phyloP scores from a whole-genome alignment of 768 basidiomycete genomes.

The Tricholomella constricta region DNA sequence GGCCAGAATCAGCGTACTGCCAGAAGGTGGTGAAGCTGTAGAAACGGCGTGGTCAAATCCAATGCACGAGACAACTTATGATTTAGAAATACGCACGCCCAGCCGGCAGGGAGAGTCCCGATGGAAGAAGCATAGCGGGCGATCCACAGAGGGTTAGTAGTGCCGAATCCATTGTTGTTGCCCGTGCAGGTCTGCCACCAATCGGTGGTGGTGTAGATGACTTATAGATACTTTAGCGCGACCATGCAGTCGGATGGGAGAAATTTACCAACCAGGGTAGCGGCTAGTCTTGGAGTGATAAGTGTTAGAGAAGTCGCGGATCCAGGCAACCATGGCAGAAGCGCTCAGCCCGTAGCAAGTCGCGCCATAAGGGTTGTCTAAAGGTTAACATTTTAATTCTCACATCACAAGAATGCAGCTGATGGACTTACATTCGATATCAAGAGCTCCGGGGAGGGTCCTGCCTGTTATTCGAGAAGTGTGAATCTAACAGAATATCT shows the following conservation, averaged over 20 bases:
- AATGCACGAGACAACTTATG: background rate
- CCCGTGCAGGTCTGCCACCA: conserved; percentile 75
- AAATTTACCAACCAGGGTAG: conserved; percentile 37
- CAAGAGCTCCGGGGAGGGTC: conserved; percentile 65
- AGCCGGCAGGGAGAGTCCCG: conserved; percentile 62
- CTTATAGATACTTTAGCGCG: conserved; percentile 22
- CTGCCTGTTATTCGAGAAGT: conserved; percentile 22
- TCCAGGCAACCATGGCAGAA: conserved; percentile 63
- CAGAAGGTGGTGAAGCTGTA: conserved; percentile 55
- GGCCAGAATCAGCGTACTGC: conserved; percentile 58
- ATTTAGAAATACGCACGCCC: conserved; percentile 36
- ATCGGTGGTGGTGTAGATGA: conserved; percentile 63
- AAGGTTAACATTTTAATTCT: background rate
- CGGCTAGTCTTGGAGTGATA: conserved; percentile 51
- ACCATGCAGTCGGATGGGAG: background rate
- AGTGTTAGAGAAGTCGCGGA: conserved; percentile 61
- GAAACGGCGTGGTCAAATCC: background rate
- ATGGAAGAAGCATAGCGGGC: conserved; percentile 51
- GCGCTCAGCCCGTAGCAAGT: conserved; percentile 57
- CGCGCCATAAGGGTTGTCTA: conserved; percentile 54
- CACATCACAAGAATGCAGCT: background rate
- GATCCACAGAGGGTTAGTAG: conserved; percentile 61
- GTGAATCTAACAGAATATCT: background rate
- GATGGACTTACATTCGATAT: conserved; percentile 55
- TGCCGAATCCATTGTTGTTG: conserved; percentile 50